Conservation (phyloP, 352 stramenopile species). For the Phytophthora hybrid region DNA sequence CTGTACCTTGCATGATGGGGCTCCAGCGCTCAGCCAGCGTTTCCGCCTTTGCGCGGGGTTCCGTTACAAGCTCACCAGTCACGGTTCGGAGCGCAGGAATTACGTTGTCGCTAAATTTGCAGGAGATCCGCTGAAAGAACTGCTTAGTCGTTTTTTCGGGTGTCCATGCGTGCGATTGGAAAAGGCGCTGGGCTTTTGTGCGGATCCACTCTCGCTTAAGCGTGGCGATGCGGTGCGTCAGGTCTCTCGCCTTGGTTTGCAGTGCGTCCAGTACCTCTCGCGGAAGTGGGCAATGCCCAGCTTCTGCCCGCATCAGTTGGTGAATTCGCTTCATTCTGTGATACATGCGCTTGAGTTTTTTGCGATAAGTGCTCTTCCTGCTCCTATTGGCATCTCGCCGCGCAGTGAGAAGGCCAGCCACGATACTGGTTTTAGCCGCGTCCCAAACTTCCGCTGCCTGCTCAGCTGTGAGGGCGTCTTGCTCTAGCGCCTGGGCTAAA, state of each 20-base stretch:
- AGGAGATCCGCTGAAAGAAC: neutral
- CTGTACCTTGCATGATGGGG: neutral
- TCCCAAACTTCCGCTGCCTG: neutral
- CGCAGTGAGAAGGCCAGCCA: neutral
- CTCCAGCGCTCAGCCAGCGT: neutral
- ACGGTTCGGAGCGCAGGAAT: neutral
- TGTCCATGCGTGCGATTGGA: neutral
- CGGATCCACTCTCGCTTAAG: neutral
- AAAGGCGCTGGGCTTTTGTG: neutral
- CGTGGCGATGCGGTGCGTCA: neutral
- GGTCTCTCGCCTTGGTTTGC: neutral
- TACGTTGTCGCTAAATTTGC: neutral
- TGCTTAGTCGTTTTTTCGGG: neutral
- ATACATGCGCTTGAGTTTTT: neutral
- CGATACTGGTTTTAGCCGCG: neutral
- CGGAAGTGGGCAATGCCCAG: neutral
- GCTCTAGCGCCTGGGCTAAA: neutral
- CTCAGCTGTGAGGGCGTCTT: too few species aligned
- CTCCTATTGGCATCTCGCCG: neutral
- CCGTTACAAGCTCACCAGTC: neutral
- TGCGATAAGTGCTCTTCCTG: neutral
- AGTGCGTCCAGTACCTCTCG: neutral
- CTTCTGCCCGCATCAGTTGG: too few species aligned
- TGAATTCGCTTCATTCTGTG: too few species aligned
- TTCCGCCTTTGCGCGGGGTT: neutral